Percentiles rank a stretch among this genome's conserved stretches.
Conservation (phyloP, 2,329 filamentous ascomycete genomes). For the Xylariomycetidae sp. region DNA sequence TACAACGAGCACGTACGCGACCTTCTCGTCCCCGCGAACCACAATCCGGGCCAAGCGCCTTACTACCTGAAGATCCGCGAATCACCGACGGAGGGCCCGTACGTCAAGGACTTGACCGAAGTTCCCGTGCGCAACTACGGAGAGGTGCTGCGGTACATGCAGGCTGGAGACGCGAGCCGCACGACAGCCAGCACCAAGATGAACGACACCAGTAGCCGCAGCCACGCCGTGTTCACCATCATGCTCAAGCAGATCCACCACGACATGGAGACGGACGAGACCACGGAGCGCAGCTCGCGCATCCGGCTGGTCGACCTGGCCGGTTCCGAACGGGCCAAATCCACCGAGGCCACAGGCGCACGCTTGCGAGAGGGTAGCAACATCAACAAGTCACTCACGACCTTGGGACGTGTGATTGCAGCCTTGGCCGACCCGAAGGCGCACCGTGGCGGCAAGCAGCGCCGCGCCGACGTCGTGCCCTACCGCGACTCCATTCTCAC, state of each 20-base stretch:
- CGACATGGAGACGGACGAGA: constrained; percentile 95
- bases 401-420: constrained; percentile 90
- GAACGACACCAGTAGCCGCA: constrained; percentile 97
- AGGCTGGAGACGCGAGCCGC: constrained; percentile 77
- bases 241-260: constrained; percentile 98
- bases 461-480: constrained; percentile 60
- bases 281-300: constrained; percentile 86
- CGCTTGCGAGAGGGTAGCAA: constrained; percentile 91
- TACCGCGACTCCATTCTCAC: constrained; percentile 83
- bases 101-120: constrained; percentile 94
- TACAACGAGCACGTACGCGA: constrained; percentile 99
- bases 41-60: constrained; percentile 66
- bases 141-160: constrained; percentile 89
- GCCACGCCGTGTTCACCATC: constrained; percentile 96
- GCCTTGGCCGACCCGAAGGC: constrained; percentile 70
- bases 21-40: constrained; percentile 68
- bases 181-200: constrained; percentile 95
- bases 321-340: constrained; percentile 89
- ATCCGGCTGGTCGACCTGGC: constrained; percentile 94
- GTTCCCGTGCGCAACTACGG: constrained; percentile 80
- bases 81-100: constrained; percentile 89
- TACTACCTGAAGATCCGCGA: constrained; percentile 97
- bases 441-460: constrained; percentile 46
- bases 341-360: constrained; percentile 88
- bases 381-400: constrained; percentile 98